Conservation (phyloP, 2,329 filamentous ascomycete genomes). For the Seiridium cupressi region DNA sequence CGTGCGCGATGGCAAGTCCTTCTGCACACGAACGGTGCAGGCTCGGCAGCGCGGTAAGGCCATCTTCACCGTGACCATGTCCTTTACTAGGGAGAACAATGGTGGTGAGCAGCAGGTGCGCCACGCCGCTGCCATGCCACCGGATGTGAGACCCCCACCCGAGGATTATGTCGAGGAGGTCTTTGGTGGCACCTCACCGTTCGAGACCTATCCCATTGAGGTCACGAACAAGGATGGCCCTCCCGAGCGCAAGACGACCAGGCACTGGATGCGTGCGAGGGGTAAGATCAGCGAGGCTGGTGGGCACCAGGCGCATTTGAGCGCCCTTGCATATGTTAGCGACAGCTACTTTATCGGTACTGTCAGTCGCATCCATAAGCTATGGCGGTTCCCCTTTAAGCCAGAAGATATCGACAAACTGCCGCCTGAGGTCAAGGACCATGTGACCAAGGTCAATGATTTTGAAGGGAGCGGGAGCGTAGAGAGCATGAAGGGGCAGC, state of each 20-base stretch:
- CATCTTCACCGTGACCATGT: constrained; percentile 95
- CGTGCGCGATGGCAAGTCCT: constrained; percentile 86
- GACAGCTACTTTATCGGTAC: constrained; percentile 95
- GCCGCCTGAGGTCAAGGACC: constrained; percentile 36
- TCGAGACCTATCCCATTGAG: constrained; percentile 43
- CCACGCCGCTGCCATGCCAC: constrained; percentile 64
- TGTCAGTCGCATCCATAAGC: constrained; percentile 73
- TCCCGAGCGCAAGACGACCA: constrained; percentile 63
- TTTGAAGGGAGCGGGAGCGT: constrained; percentile 44
- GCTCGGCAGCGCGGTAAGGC: constrained; percentile 82
- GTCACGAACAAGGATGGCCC: constrained; percentile 39
- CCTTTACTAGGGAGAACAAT: constrained; percentile 70
- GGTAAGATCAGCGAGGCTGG: constrained; percentile 72
- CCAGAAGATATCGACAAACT: constrained; percentile 53
- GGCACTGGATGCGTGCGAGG: constrained; percentile 72
- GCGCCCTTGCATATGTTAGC: constrained; percentile 87
- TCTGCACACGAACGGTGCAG: constrained; percentile 92
- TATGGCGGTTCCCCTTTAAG: constrained; percentile 68
- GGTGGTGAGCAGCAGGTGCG: constrained; percentile 49
- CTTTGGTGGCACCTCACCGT: constrained; percentile 40
- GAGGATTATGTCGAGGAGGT: constrained; percentile 46
- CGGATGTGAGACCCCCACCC: constrained; percentile 34
- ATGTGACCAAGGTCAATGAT: constrained; percentile 36
- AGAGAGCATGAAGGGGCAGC: constrained; percentile 49
- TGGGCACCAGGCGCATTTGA: constrained; percentile 77